phyloP scores from a whole-genome alignment of 352 stramenopile genomes.

The Peronospora belbahrii region DNA sequence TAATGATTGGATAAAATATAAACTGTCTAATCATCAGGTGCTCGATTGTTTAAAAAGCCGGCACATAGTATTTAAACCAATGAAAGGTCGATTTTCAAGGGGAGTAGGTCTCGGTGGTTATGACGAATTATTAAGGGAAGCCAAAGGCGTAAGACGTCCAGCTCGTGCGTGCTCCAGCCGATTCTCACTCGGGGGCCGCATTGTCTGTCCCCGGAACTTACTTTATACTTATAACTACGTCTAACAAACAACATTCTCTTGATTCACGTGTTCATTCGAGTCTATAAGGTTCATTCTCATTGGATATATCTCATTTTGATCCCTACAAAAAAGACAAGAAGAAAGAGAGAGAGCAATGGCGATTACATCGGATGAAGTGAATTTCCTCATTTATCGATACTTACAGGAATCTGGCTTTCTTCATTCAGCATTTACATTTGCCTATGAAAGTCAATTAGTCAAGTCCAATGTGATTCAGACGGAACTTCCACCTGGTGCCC shows the following conservation, averaged over 20 bases:
- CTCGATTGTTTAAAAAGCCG: neutral
- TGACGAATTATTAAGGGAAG: constrained; percentile 28
- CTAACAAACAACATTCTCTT: too few species aligned
- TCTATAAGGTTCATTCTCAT: too few species aligned
- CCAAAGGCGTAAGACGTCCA: constrained; percentile 20
- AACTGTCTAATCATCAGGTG: too few species aligned
- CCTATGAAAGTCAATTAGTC: constrained; percentile 94
- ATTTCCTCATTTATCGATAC: constrained; percentile 98
- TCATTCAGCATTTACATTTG: constrained; percentile 98
- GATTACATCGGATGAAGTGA: constrained; percentile 95
- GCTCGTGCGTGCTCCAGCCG: constrained; percentile 1
- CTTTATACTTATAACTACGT: too few species aligned
- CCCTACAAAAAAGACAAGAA: too few species aligned
- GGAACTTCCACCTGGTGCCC: constrained; percentile 91
- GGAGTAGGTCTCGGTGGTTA: constrained; percentile 19
- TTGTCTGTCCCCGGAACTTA: too few species aligned
- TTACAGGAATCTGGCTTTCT: constrained; percentile 95
- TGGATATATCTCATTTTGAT: too few species aligned
- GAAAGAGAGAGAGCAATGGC: too few species aligned
- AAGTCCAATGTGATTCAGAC: constrained; percentile 90
- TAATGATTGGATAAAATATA: constrained; percentile 1
- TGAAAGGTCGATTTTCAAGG: constrained; percentile 2
- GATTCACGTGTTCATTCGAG: too few species aligned
- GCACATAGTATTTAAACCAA: constrained; percentile 8
- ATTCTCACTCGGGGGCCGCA: constrained; percentile 6